phyloP scores from a whole-genome alignment of 305 asterid genomes.

The Fraxinus angustifolia region DNA sequence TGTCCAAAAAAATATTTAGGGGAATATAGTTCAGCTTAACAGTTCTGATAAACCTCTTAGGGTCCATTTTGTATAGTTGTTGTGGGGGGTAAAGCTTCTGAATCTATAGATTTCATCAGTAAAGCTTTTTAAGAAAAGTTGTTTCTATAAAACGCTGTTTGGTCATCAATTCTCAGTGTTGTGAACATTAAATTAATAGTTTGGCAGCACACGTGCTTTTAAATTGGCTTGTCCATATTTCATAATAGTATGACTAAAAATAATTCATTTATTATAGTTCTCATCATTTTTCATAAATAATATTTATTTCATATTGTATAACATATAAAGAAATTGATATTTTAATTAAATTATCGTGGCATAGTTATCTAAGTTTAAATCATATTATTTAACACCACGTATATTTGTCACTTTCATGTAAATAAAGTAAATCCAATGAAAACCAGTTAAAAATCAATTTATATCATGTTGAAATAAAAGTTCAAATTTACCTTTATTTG shows the following conservation, averaged over 20 bases:
- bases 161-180: not conserved
- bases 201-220: not conserved
- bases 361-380: not conserved
- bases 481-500: not conserved
- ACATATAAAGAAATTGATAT: not conserved
- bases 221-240: not conserved
- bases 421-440: not conserved
- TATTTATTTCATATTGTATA: not conserved
- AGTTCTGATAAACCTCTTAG: not conserved
- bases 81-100: not conserved
- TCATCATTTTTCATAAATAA: not conserved
- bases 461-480: not conserved
- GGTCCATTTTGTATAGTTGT: not conserved
- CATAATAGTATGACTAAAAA: not conserved
- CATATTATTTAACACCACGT: not conserved
- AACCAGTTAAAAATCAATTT: not conserved
- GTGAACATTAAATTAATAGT: not conserved
- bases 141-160: not conserved
- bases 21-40: not conserved
- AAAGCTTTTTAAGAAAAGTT: not conserved
- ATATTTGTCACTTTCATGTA: not conserved
- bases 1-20: not conserved
- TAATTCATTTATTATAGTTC: not conserved
- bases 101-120: not conserved
- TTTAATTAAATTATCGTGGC: not conserved